Evolutionary conservation across 1,284 basidiomycete genomes (phyloP).

Genomic region (Fomitiporia mediterranea): DNA sequence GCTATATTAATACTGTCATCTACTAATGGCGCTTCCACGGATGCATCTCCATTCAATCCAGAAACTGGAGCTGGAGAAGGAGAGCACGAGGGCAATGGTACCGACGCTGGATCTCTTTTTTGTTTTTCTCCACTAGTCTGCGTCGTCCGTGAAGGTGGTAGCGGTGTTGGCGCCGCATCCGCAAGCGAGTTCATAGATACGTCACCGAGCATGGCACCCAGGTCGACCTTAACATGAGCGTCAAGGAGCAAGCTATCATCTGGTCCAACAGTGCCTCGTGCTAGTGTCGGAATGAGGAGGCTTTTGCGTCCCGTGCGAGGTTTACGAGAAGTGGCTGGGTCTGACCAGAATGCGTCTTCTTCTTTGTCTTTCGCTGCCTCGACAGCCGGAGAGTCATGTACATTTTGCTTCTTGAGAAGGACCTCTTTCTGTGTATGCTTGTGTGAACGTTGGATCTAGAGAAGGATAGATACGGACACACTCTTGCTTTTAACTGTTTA

Average conservation of each 20-base stretch:
- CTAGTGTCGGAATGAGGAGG: constrained; percentile 12
- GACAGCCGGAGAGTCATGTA: not conserved
- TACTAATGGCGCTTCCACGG: not conserved
- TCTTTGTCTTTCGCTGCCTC: constrained; percentile 8
- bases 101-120: not conserved
- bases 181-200: constrained; percentile 18
- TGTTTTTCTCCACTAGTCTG: not conserved
- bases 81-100: constrained; percentile 5
- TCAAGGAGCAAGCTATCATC: constrained; percentile 20
- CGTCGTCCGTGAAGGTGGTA: constrained; percentile 3
- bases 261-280: constrained; percentile 6
- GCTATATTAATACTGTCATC: not conserved
- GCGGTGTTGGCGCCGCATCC: constrained; percentile 12
- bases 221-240: constrained; percentile 13
- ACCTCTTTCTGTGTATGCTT: constrained; percentile 42
- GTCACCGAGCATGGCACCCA: constrained; percentile 18
- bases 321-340: constrained; percentile 8
- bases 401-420: constrained; percentile 29
- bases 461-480: constrained; percentile 24
- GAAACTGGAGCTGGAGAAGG: constrained; percentile 1
- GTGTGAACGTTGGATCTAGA: not conserved
- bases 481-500: constrained; percentile 47
- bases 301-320: constrained; percentile 11
- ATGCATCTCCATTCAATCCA: not conserved
- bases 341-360: constrained; percentile 19